Evolutionary conservation across 1,139 yeast genomes (phyloP), one percentile per base, ranked within the genome.

Genomic region (Groenewaldozyma auringiensis): DNA sequence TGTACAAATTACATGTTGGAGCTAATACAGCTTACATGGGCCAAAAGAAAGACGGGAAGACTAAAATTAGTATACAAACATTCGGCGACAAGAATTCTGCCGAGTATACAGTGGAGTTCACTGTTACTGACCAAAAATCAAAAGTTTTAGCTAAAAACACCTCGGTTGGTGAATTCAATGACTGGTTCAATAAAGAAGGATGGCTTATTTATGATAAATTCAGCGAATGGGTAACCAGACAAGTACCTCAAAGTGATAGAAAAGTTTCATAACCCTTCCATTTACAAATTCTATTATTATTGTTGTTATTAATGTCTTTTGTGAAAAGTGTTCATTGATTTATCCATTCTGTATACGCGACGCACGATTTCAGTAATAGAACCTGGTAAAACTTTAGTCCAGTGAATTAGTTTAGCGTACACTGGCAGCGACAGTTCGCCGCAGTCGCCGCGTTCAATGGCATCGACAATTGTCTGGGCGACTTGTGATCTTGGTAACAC

Each of bases 381-480:
- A 83, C 86, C 78, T 0, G 94, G 94, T n/a, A 79, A 60, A 0
- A 80, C 76, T 48, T 87, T 70, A 47, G 83, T 68, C 8, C 81
- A 50, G 0, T 94, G 92, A 17, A 85, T 55, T 35, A 84, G 61
- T 47, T 79, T 75, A 0, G 87, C 85, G 58, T 87, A 87, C 33
- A 82, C 67, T 0, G 96, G 96, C 43, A 77, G 55, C 47, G 75
- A 78, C 34, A 86, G 71, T 51, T 79, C 86, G 0, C 92, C 88
- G 40, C 83, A 63, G 50, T 72, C 65, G 2, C 94, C 89, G 43
- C 70, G 60, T 43, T 73, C 75, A 18, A 86, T 64, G 0, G 84
- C 76, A 1, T 62, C 56, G 3, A 79, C 67, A 2, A 87, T 73
- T 35, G 65, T 68, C 3, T 58, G 57, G 0, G 95, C 94, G 4